These are phyloP conservation scores for Magnolia officinalis DNA, from an alignment of 164 flowering plant genomes.

Conservation along the genomic window DNA sequence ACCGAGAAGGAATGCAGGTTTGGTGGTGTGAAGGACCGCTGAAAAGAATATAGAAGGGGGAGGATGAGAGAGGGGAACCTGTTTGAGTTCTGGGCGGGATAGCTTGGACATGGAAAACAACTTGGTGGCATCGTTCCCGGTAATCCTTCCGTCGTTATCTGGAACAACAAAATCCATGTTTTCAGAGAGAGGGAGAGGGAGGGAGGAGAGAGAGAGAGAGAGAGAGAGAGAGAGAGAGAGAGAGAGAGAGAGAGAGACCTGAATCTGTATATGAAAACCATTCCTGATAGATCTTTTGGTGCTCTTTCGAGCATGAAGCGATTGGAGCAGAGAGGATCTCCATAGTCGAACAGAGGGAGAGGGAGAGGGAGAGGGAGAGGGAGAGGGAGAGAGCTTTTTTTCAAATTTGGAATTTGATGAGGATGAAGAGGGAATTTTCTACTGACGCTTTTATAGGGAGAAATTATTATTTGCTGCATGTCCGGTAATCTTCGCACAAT, in stretches of 20 bases:
- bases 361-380: background rate
- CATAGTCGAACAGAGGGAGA: conserved; percentile 28
- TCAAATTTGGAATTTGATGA: background rate
- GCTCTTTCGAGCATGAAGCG: conserved; percentile 70
- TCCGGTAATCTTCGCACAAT: too few species aligned
- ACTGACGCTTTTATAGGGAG: background rate
- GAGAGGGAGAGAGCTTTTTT: background rate
- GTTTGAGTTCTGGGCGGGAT: conserved; percentile 80
- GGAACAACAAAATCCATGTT: background rate
- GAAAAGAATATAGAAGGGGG: background rate
- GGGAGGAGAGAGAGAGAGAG: background rate
- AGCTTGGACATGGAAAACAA: conserved; percentile 82
- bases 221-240: background rate
- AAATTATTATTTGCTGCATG: too few species aligned
- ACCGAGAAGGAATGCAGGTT: too few species aligned
- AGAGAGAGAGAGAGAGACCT: conserved; percentile 33
- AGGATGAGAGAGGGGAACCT: conserved; percentile 38
- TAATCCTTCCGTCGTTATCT: conserved; percentile 90
- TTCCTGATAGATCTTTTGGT: conserved; percentile 72
- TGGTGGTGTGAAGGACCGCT: background rate
- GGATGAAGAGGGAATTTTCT: background rate
- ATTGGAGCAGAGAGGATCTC: conserved; percentile 59
- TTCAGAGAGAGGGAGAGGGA: background rate
- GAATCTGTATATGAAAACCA: conserved; percentile 88
- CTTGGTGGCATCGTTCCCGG: conserved; percentile 79